Evolutionary conservation across 352 stramenopile genomes (phyloP), one percentile per base, ranked within the genome.

Genomic region (Pythium volutum): DNA sequence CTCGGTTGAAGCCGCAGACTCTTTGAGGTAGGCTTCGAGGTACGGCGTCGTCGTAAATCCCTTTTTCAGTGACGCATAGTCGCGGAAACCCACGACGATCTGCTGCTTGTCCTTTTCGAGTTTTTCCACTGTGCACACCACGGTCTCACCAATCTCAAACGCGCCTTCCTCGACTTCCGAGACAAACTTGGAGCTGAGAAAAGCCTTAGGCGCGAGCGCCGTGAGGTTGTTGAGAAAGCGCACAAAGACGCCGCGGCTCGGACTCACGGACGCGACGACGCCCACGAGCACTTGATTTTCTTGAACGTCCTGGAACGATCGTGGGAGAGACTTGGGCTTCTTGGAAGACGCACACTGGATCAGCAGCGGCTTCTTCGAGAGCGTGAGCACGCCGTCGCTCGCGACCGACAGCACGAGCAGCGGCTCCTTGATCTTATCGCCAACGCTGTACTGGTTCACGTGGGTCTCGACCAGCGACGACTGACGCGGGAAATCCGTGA

Each of bases 171-270:
- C 72, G 41, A 92, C 77, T 20, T 85, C 63, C 1, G 76, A 65
- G 27, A 93, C 71, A 26, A 91, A 96, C 66, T 86, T 78, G 58
- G 92, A 75, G 46, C 77, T 87, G 43, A 96, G 53, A 36, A 82
- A 93, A 5, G 73, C 79, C 70, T 94, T 95, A 0, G 85, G 87
- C 2, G 85, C 82, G 6, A 96, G 64, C 2, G 82, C 84, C 16
- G 89, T 88, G 4, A 95, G 69, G 66, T 95, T 87, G 73, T 94
- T 93, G 38, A 96, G 68, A 55, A 96, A 95, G 53, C 88, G 89
- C 22, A 96, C 80, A 53, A 96, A 96, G 27, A 96, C 86, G 12
- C 87, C 84, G 52, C 87, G 88, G 4, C 73, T 81, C 9, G 71
- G 73, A 41, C 88, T 81, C 45, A 96, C 79, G 3, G 85, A 91